Conservation (phyloP, 441 rosid genomes). For the Pelargonium fulgidum region DNA sequence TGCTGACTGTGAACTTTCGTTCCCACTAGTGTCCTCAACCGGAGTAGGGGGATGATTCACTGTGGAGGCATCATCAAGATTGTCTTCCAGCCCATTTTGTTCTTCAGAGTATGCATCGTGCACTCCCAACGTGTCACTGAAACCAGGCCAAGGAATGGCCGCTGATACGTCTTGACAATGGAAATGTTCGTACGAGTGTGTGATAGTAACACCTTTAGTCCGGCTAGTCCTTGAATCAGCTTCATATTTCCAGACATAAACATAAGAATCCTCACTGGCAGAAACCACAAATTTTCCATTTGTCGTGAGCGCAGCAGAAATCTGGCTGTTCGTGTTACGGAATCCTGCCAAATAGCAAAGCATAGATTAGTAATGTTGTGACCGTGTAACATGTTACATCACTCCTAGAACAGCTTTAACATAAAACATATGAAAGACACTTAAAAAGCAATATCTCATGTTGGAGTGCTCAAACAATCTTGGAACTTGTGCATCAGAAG, state of each 20-base stretch:
- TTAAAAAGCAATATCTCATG: neutral
- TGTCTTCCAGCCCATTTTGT: slow-evolving; percentile 35
- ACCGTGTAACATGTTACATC: too few relatives aligned
- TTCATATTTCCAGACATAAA: slow-evolving; percentile 89
- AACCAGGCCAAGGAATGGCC: slow-evolving; percentile 94
- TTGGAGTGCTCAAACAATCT: neutral
- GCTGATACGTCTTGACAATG: slow-evolving; percentile 83
- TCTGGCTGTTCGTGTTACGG: slow-evolving; percentile 85
- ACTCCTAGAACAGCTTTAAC: too few relatives aligned
- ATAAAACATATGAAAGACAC: too few relatives aligned
- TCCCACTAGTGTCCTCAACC: slow-evolving; percentile 45
- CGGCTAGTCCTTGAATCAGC: slow-evolving; percentile 66
- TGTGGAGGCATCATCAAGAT: slow-evolving; percentile 46
- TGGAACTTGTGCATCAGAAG: neutral
- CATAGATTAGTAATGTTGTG: slow-evolving; percentile 1
- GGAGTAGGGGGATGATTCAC: slow-evolving; percentile 89
- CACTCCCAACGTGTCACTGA: slow-evolving; percentile 42
- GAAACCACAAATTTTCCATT: slow-evolving; percentile 78
- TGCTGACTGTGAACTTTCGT: slow-evolving; percentile 36
- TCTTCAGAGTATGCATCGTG: slow-evolving; percentile 31
- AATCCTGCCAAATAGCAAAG: slow-evolving; percentile 52
- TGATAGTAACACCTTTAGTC: slow-evolving; percentile 60
- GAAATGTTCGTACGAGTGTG: slow-evolving; percentile 76
- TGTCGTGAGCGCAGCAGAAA: slow-evolving; percentile 70
- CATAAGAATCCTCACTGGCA: slow-evolving; percentile 93